Evolutionary conservation across 75 land plant species (phyloP).

Genomic region (Sequoia sempervirens): DNA sequence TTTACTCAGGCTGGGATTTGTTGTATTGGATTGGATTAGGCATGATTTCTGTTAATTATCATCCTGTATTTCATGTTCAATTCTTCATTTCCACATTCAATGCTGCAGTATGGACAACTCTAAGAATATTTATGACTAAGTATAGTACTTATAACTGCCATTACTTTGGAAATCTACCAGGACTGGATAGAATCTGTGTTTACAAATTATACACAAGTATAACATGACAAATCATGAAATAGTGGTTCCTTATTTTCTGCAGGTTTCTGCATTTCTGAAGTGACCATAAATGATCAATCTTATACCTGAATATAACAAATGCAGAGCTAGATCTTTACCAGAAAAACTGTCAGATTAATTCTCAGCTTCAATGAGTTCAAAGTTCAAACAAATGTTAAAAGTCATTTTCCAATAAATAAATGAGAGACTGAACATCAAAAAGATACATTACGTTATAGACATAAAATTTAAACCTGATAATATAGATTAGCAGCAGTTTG

Average conservation of each 20-base stretch:
- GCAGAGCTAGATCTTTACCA: background rate
- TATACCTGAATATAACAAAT: background rate
- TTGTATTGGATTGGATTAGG: no score
- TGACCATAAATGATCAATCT: background rate
- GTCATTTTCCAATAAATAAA: background rate
- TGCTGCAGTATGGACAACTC: no score
- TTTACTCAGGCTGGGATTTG: no score
- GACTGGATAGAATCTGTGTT: background rate
- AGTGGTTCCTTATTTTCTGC: background rate
- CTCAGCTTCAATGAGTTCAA: background rate
- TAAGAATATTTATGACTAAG: no score
- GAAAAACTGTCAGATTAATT: background rate
- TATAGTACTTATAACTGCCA: background rate
- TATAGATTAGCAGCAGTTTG: conserved; percentile 27
- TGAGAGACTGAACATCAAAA: background rate
- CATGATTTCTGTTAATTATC: no score
- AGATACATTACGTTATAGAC: background rate
- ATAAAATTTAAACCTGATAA: conserved; percentile 59
- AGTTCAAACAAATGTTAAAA: background rate
- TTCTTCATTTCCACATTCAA: no score
- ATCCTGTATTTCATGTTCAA: no score
- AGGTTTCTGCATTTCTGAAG: background rate
- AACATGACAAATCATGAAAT: no score
- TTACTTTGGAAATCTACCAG: background rate
- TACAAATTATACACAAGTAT: no score